A percentile compares a stretch with the other conserved stretches of the same genome.
Conservation (phyloP, 2,329 filamentous ascomycete genomes). For the Alternaria brassicae region DNA sequence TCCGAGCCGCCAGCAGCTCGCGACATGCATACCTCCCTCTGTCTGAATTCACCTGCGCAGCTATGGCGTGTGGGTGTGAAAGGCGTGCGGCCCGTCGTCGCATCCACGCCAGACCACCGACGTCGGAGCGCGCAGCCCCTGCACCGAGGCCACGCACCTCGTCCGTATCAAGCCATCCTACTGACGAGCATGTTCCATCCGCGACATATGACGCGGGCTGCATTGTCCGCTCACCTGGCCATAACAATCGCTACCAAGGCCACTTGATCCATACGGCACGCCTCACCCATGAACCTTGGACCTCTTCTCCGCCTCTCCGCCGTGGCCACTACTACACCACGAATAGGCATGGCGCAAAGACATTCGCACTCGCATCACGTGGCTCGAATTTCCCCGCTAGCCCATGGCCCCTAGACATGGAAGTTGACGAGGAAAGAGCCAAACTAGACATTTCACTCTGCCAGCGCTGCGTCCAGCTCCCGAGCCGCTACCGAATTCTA, state of each 20-base stretch:
- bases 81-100: neutral
- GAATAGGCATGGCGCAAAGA: neutral
- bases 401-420: neutral
- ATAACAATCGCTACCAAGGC: slow-evolving; percentile 1
- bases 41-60: neutral
- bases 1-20: neutral
- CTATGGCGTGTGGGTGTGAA: neutral
- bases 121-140: slow-evolving; percentile 29
- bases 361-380: neutral
- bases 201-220: slow-evolving; percentile 10
- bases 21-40: neutral
- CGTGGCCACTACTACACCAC: neutral
- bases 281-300: neutral
- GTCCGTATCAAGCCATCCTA: slow-evolving; percentile 20
- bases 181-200: slow-evolving; percentile 21
- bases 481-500: slow-evolving; percentile 12
- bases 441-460: neutral
- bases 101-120: slow-evolving; percentile 16
- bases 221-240: slow-evolving; percentile 3
- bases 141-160: slow-evolving; percentile 27
- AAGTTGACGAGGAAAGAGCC: neutral
- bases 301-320: neutral
- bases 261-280: neutral
- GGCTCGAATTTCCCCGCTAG: slow-evolving; percentile 5
- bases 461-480: neutral